phyloP scores from a whole-genome alignment of 306 rosid genomes.

The Quercus aquifolioides region DNA sequence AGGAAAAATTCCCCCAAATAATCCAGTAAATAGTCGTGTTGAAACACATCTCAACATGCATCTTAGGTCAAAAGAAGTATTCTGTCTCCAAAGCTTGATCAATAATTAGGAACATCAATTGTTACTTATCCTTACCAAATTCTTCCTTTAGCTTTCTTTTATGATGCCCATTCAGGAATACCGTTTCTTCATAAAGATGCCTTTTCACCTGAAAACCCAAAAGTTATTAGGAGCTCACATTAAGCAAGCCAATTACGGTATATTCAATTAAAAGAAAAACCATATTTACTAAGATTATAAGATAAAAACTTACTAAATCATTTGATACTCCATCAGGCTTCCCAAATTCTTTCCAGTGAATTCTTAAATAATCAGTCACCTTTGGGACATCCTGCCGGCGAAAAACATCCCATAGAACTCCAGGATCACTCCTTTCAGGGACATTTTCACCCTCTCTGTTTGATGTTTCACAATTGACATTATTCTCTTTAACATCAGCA shows the following conservation, averaged over 20 bases:
- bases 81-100: conserved; percentile 2
- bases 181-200: conserved; percentile 70
- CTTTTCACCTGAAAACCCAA: conserved; percentile 52
- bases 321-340: conserved; percentile 37
- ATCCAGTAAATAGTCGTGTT: not conserved
- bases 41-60: not conserved
- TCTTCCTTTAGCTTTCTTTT: conserved; percentile 83
- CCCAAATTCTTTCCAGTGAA: conserved; percentile 55
- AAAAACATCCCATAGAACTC: conserved; percentile 90
- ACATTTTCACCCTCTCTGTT: conserved; percentile 40
- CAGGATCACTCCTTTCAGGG: conserved; percentile 42
- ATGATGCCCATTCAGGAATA: conserved; percentile 69
- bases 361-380: conserved; percentile 68
- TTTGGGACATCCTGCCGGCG: conserved; percentile 70
- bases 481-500: conserved; percentile 32
- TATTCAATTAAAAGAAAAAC: not conserved
- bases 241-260: conserved; percentile 17
- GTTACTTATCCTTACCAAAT: conserved; percentile 57
- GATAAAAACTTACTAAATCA: conserved; percentile 47
- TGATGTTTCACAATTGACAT: conserved; percentile 31
- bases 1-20: not conserved
- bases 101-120: conserved; percentile 12
- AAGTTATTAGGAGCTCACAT: conserved; percentile 23
- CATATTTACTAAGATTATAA: not conserved
- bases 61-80: conserved; percentile 1